phyloP scores from a whole-genome alignment of 305 asterid genomes.

The Coffea humblotiana region DNA sequence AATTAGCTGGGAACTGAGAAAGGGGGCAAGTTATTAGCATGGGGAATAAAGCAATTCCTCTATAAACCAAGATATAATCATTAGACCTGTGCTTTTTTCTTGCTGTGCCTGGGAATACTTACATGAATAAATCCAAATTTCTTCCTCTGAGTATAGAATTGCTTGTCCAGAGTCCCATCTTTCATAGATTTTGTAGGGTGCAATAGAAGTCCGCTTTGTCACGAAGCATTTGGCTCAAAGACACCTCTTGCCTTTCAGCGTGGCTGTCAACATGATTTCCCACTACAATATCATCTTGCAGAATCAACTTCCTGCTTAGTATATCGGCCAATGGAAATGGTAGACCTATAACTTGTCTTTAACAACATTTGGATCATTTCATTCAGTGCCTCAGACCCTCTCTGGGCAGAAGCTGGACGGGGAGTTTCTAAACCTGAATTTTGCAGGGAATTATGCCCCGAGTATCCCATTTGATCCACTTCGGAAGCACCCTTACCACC shows the following conservation, averaged over 20 bases:
- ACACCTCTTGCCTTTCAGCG: slow-evolving; percentile 47
- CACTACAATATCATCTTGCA: slow-evolving; percentile 48
- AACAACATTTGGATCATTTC: slow-evolving; percentile 16
- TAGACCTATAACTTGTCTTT: slow-evolving; percentile 38
- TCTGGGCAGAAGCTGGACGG: slow-evolving; percentile 26
- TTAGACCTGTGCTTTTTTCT: slow-evolving; percentile 55
- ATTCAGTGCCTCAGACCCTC: slow-evolving; percentile 22
- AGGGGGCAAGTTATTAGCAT: not conserved
- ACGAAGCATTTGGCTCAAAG: slow-evolving; percentile 81
- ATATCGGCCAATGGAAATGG: slow-evolving; percentile 63
- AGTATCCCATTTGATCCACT: slow-evolving; percentile 14
- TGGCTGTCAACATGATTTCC: slow-evolving; percentile 45
- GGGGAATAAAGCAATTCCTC: not conserved
- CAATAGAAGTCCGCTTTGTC: slow-evolving; percentile 63
- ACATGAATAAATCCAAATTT: slow-evolving; percentile 89
- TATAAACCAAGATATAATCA: slow-evolving; percentile 17
- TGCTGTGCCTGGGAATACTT: slow-evolving; percentile 60
- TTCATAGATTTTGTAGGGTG: slow-evolving; percentile 35
- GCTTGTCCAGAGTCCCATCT: slow-evolving; percentile 54
- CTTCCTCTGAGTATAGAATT: slow-evolving; percentile 63
- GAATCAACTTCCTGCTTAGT: slow-evolving; percentile 47
- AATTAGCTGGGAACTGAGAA: not conserved
- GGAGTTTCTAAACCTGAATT: slow-evolving; percentile 51
- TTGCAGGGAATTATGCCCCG: slow-evolving; percentile 23
- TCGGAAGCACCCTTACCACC: slow-evolving; percentile 22